A percentile compares a stretch with the other conserved stretches of the same genome.
Evolutionary conservation across 768 basidiomycete species (phyloP).

Genomic region (Suillus brevipes): DNA sequence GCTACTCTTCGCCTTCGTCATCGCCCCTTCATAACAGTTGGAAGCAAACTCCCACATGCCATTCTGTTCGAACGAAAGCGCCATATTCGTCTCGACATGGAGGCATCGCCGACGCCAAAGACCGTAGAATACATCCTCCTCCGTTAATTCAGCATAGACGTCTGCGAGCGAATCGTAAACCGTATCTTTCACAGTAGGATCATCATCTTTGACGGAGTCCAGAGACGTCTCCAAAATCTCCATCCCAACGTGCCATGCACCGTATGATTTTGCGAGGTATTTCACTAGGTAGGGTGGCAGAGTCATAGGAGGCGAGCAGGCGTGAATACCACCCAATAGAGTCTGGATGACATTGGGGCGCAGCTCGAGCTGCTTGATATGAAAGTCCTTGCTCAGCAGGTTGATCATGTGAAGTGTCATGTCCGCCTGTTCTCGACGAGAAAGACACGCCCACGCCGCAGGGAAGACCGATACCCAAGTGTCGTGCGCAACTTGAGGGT

Average conservation of each 20-base stretch:
- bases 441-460: conserved; percentile 81
- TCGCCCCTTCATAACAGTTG: conserved; percentile 85
- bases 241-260: conserved; percentile 90
- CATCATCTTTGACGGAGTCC: conserved; percentile 78
- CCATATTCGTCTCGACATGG: conserved; percentile 87
- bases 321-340: conserved; percentile 78
- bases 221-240: conserved; percentile 85
- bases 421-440: conserved; percentile 84
- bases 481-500: conserved; percentile 73
- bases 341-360: conserved; percentile 94
- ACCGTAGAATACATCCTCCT: conserved; percentile 98
- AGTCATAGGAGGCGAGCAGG: conserved; percentile 84
- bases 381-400: conserved; percentile 91
- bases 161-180: conserved; percentile 91
- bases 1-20: conserved; percentile 79
- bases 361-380: conserved; percentile 82
- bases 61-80: conserved; percentile 89
- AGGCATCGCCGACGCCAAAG: conserved; percentile 89
- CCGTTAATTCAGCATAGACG: conserved; percentile 91
- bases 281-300: conserved; percentile 95
- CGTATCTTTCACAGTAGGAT: conserved; percentile 75
- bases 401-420: conserved; percentile 87
- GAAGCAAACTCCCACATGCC: conserved; percentile 97
- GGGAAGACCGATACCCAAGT: conserved; percentile 90
- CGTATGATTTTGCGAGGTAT: conserved; percentile 93